Conservation (phyloP, 768 basidiomycete genomes). For the Symmetrospora coprosmae region DNA sequence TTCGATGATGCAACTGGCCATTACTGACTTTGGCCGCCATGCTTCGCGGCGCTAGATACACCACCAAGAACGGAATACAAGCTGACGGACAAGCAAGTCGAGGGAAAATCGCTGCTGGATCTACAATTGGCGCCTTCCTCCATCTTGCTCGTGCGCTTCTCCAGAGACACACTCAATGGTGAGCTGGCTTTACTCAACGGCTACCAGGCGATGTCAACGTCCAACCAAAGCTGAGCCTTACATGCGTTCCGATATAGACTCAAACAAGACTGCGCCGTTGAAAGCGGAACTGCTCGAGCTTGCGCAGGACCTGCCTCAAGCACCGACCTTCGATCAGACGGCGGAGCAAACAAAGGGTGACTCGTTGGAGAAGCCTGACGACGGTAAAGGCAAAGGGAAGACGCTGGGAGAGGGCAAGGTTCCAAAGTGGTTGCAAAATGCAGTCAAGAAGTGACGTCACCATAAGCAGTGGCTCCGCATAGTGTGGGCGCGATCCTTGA, state of each 20-base stretch:
- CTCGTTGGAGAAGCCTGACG: neutral
- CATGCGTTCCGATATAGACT: constrained; percentile 39
- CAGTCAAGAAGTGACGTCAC: constrained; percentile 9
- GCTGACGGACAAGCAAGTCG: constrained; percentile 60
- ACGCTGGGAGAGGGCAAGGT: neutral
- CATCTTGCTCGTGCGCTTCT: constrained; percentile 59
- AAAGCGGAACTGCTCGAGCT: constrained; percentile 45
- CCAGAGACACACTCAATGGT: constrained; percentile 43
- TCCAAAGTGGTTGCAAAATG: constrained; percentile 11
- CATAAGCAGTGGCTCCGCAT: too few relatives aligned
- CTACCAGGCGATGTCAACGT: neutral
- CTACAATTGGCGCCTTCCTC: constrained; percentile 68
- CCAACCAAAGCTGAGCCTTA: neutral
- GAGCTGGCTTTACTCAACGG: neutral
- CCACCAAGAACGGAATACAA: constrained; percentile 72
- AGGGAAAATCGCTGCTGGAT: constrained; percentile 53
- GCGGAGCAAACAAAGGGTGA: neutral
- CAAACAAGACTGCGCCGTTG: constrained; percentile 52
- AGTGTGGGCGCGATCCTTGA: too few relatives aligned
- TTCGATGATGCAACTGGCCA: neutral
- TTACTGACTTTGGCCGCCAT: neutral
- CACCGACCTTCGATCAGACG: constrained; percentile 39
- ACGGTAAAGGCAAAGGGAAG: neutral
- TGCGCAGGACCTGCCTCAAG: constrained; percentile 55
- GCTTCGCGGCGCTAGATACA: constrained; percentile 49